Evolutionary conservation across 129 eudicot species (phyloP).

Genomic region (Chrysanthemum lavandulifolium): DNA sequence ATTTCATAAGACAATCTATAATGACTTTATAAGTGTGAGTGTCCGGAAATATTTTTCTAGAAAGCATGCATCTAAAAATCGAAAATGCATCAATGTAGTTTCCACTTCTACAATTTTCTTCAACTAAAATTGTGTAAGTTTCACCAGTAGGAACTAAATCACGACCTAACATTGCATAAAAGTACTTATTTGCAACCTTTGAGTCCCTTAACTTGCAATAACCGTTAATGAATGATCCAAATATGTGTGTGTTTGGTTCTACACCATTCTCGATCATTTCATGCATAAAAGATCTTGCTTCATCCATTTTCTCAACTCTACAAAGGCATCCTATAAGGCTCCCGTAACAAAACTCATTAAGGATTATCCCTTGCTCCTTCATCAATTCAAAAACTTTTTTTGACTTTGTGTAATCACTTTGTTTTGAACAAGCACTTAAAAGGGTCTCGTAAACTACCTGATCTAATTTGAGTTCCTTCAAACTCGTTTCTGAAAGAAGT

Average conservation of each 20-base stretch:
- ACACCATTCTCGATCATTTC: conserved; percentile 41
- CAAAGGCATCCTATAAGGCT: conserved; percentile 28
- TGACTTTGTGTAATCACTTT: conserved; percentile 16
- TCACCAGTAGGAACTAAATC: conserved; percentile 22
- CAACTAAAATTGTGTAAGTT: conserved; percentile 23
- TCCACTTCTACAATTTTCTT: conserved; percentile 30
- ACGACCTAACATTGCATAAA: conserved; percentile 28
- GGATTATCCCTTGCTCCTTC: conserved; percentile 28
- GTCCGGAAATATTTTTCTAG: conserved; percentile 21
- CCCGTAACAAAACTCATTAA: conserved; percentile 27
- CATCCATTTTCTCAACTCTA: conserved; percentile 30
- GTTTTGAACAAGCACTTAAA: conserved; percentile 29
- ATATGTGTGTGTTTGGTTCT: conserved; percentile 31
- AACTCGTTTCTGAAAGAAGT: conserved; percentile 23
- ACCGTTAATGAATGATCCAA: conserved; percentile 30
- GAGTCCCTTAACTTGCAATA: conserved; percentile 35
- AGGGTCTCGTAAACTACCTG: conserved; percentile 23
- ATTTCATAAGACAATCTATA: conserved; percentile 24
- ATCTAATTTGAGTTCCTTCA: conserved; percentile 24
- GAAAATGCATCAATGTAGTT: conserved; percentile 26
- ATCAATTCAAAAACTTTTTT: conserved; percentile 29
- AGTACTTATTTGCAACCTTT: conserved; percentile 36
- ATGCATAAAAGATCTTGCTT: conserved; percentile 35
- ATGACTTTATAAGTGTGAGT: conserved; percentile 17
- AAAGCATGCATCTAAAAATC: conserved; percentile 33